These are phyloP conservation scores for Talaromyces proteolyticus DNA, from an alignment of 495 filamentous ascomycete genomes.

Conservation along the genomic window DNA sequence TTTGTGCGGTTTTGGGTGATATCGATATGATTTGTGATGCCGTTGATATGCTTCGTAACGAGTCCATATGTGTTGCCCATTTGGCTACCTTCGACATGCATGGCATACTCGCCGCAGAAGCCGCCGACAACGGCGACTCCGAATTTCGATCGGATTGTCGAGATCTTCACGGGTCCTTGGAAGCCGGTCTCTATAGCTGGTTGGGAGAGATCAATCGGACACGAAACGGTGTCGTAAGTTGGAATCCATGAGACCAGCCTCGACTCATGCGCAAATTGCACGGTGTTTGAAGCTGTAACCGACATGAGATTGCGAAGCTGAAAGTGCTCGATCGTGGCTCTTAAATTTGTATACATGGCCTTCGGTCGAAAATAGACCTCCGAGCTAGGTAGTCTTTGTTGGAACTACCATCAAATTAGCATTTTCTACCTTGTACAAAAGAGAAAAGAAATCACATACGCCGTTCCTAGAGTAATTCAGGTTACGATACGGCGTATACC, in stretches of 20 bases:
- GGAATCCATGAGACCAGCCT: constrained; percentile 46
- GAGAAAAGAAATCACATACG: constrained; percentile 3
- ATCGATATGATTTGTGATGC: constrained; percentile 86
- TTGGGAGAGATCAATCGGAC: constrained; percentile 59
- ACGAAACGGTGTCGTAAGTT: constrained; percentile 28
- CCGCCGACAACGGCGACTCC: constrained; percentile 72
- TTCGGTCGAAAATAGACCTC: constrained; percentile 61
- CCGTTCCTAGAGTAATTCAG: constrained; percentile 23
- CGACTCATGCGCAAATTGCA: constrained; percentile 66
- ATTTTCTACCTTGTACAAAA: neutral
- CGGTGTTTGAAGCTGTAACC: constrained; percentile 63
- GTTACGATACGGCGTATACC: constrained; percentile 41
- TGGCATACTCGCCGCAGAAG: constrained; percentile 75
- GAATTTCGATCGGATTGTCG: constrained; percentile 62
- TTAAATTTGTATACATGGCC: constrained; percentile 59
- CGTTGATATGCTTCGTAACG: constrained; percentile 61
- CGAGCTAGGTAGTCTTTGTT: constrained; percentile 18
- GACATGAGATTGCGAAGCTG: constrained; percentile 84
- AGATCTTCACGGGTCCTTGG: constrained; percentile 48
- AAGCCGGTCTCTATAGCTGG: constrained; percentile 32
- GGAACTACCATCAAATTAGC: constrained; percentile 5
- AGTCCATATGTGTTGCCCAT: constrained; percentile 49
- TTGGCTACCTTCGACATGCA: constrained; percentile 47
- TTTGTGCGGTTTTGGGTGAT: constrained; percentile 55
- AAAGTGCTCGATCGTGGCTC: constrained; percentile 71